These are phyloP conservation scores for Chlamydomonas reinhardtii DNA, from an alignment of 163 green algal species.

Conservation along the genomic window DNA sequence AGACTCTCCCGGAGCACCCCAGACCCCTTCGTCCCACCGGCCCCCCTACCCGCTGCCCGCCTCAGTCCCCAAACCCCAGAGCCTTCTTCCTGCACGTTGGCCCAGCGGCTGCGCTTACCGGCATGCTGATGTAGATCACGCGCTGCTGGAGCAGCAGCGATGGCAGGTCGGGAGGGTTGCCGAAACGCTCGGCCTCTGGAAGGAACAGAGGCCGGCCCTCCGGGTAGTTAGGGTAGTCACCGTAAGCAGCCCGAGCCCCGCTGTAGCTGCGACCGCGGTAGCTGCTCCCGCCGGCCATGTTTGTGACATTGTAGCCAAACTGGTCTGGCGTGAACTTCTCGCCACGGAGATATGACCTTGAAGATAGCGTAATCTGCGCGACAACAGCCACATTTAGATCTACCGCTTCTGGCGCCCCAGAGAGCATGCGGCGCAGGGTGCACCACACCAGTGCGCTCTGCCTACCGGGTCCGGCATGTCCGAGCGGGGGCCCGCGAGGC, in stretches of 20 bases:
- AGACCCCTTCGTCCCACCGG: too few relatives aligned
- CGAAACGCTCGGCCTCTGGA: slow-evolving; percentile 74
- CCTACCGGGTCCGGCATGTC: slow-evolving; percentile 67
- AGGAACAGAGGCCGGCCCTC: slow-evolving; percentile 73
- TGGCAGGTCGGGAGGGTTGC: slow-evolving; percentile 71
- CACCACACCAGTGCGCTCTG: background rate
- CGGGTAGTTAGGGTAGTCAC: slow-evolving; percentile 70
- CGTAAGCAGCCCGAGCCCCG: slow-evolving; percentile 57
- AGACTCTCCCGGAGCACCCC: too few relatives aligned
- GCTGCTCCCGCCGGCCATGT: slow-evolving; percentile 46
- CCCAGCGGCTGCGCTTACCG: slow-evolving; percentile 46
- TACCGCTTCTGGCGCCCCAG: background rate
- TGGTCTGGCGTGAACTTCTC: slow-evolving; percentile 63
- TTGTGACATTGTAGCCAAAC: slow-evolving; percentile 59
- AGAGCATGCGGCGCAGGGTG: background rate
- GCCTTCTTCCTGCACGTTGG: too few relatives aligned
- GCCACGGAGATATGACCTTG: slow-evolving; percentile 60
- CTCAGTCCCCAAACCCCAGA: too few relatives aligned
- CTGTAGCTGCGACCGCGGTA: slow-evolving; percentile 44
- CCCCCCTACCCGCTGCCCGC: too few relatives aligned
- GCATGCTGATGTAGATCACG: slow-evolving; percentile 78
- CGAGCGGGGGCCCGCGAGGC: slow-evolving; percentile 48
- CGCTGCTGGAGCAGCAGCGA: slow-evolving; percentile 74
- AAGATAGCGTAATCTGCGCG: slow-evolving; percentile 64
- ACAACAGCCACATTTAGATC: background rate